Conservation (phyloP, 805 yeast genomes). For the Dipodascus albidus region DNA sequence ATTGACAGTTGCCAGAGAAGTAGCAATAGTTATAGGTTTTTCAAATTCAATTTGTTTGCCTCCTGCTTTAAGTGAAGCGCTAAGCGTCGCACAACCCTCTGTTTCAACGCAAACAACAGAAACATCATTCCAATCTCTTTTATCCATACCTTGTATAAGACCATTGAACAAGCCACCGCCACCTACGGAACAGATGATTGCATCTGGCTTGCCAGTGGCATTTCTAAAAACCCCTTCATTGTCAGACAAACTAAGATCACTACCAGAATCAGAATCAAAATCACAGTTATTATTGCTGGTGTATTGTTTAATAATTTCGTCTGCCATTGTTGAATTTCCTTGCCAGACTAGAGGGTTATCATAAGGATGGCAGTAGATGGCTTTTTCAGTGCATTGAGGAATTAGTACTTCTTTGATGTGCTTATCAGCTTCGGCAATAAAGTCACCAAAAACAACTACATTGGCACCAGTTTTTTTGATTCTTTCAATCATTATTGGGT, state of each 20-base stretch:
- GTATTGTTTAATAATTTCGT: slow-evolving; percentile 69
- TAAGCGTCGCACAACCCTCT: slow-evolving; percentile 48
- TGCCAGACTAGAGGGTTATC: slow-evolving; percentile 90
- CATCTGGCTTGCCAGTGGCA: slow-evolving; percentile 50
- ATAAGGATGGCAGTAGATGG: slow-evolving; percentile 86
- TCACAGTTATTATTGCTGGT: not conserved
- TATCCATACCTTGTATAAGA: slow-evolving; percentile 68
- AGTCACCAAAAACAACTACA: slow-evolving; percentile 57
- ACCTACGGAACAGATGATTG: slow-evolving; percentile 86
- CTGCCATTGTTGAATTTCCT: slow-evolving; percentile 89
- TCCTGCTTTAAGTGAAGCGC: slow-evolving; percentile 37
- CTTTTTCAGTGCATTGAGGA: slow-evolving; percentile 36
- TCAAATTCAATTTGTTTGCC: slow-evolving; percentile 34
- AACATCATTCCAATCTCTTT: slow-evolving; percentile 31
- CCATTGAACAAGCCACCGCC: slow-evolving; percentile 95
- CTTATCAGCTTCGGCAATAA: slow-evolving; percentile 69
- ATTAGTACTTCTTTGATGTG: slow-evolving; percentile 68
- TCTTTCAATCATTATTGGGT: slow-evolving; percentile 34
- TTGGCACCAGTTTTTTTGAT: slow-evolving; percentile 40
- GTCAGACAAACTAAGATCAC: not conserved
- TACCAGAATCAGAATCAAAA: not conserved
- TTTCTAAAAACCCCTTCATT: slow-evolving; percentile 18
- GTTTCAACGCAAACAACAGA: slow-evolving; percentile 44
- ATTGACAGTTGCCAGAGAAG: slow-evolving; percentile 50
- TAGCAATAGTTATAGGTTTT: slow-evolving; percentile 42